Evolutionary conservation across 441 rosid genomes (phyloP).

Genomic region (Gossypium schwendimanii): DNA sequence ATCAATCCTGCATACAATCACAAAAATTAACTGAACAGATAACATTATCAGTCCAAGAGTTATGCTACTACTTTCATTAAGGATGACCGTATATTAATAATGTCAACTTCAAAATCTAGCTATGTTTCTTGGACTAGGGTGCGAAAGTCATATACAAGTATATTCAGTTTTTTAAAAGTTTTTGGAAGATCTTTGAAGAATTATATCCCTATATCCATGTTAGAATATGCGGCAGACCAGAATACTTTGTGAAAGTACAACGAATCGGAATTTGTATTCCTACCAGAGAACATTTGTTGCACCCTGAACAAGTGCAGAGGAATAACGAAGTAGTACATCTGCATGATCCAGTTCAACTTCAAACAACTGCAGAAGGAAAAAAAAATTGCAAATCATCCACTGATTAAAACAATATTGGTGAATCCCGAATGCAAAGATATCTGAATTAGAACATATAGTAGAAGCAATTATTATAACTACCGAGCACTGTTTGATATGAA

Average conservation of each 20-base stretch:
- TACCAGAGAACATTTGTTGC: conserved; percentile 98
- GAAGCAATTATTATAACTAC: neutral
- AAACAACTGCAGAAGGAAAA: conserved; percentile 51
- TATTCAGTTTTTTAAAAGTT: neutral
- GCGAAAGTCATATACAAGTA: neutral
- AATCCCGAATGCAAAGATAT: no score
- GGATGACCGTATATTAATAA: neutral
- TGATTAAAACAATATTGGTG: neutral
- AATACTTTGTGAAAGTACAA: neutral
- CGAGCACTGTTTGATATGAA: neutral
- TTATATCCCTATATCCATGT: neutral
- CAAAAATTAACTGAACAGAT: neutral
- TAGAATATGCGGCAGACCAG: neutral
- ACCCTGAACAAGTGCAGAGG: conserved; percentile 93
- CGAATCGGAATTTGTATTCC: neutral
- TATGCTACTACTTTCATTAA: neutral
- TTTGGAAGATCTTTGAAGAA: neutral
- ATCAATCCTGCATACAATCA: conserved; percentile 65
- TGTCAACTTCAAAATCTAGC: neutral
- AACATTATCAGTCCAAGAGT: neutral
- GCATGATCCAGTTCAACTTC: conserved; percentile 65
- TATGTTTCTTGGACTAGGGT: no score
- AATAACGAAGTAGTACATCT: conserved; percentile 78
- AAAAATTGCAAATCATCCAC: conserved; percentile 12
- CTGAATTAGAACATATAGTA: neutral